Evolutionary conservation across 2,329 filamentous ascomycete species (phyloP).

Genomic region (Colletotrichum graminicola): DNA sequence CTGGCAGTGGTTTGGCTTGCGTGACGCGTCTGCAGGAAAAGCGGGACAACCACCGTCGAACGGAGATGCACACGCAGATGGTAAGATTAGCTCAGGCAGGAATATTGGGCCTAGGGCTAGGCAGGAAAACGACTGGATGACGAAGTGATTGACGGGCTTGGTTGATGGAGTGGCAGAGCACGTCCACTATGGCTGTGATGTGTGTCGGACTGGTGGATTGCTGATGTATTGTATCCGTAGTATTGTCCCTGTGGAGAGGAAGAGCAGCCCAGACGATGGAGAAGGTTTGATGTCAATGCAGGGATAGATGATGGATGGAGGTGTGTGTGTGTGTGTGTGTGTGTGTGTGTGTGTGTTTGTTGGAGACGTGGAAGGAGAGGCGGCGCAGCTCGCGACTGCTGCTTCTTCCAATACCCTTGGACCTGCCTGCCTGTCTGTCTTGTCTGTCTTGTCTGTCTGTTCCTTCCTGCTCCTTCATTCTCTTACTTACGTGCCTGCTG

Average conservation of each 20-base stretch:
- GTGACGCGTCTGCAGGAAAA: not conserved
- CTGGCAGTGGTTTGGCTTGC: constrained; percentile 5
- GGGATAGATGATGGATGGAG: not conserved
- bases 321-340: not conserved
- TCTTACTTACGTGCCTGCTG: constrained; percentile 1
- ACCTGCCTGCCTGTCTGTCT: not conserved
- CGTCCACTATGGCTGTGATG: constrained; percentile 10
- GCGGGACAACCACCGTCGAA: constrained; percentile 8
- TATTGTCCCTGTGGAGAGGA: constrained; percentile 2
- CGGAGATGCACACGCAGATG: not conserved
- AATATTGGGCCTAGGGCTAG: not conserved
- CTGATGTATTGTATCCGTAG: constrained; percentile 18
- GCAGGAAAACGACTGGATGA: constrained; percentile 2
- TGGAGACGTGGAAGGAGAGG: constrained; percentile 9
- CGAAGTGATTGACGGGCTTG: constrained; percentile 7
- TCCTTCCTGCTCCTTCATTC: not conserved
- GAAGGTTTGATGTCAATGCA: not conserved
- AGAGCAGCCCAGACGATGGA: not conserved
- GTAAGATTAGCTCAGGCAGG: not conserved
- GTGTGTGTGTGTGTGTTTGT: constrained; percentile 14
- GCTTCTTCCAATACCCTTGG: not conserved
- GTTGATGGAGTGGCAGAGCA: constrained; percentile 21
- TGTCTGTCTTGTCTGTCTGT: not conserved
- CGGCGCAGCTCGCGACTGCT: not conserved
- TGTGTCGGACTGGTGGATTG: constrained; percentile 6